phyloP scores from a whole-genome alignment of 345 rosid species.

The Salix brachista region DNA sequence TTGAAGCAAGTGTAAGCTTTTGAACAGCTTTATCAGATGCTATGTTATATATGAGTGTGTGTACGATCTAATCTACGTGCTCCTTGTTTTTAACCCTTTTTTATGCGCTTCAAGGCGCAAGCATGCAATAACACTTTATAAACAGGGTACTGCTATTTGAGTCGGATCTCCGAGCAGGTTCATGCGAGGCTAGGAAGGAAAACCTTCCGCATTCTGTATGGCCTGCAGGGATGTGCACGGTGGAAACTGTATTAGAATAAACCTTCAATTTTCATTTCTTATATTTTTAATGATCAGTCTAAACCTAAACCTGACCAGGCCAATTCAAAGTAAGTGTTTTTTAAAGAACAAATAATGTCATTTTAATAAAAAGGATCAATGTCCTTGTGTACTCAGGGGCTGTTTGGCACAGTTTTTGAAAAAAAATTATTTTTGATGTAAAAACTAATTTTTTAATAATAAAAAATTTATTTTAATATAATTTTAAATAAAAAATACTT shows the following conservation, averaged over 20 bases:
- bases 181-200: not conserved
- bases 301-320: no score
- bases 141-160: not conserved
- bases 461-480: no score
- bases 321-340: no score
- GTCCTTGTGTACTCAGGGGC: no score
- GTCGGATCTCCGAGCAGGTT: not conserved
- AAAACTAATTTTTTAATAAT: no score
- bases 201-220: not conserved
- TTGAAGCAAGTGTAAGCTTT: not conserved
- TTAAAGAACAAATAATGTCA: no score
- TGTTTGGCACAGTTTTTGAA: no score
- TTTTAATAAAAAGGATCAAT: no score
- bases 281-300: no score
- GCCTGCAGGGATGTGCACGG: not conserved
- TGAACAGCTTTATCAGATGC: no score
- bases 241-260: not conserved
- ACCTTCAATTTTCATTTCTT: not conserved
- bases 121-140: not conserved
- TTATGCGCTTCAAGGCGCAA: not conserved
- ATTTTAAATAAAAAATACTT: no score
- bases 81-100: not conserved
- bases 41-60: not conserved
- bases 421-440: no score
- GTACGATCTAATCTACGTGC: not conserved